Evolutionary conservation across 2,329 filamentous ascomycete species (phyloP).

Genomic region (Penicillium expansum): DNA sequence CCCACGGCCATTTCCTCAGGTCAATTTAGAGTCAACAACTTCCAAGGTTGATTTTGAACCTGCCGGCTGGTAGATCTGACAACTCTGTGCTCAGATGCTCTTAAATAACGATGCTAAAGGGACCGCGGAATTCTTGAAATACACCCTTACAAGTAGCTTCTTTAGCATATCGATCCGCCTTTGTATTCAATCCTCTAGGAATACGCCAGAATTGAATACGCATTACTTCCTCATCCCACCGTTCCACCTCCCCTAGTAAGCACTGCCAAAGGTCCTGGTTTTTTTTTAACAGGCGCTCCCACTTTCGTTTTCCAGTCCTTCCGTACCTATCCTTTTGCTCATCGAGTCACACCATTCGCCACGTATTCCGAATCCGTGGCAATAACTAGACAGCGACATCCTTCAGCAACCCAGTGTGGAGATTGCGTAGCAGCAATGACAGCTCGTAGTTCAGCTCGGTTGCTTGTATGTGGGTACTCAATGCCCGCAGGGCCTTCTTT

Average conservation of each 20-base stretch:
- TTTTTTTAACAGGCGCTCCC: not conserved
- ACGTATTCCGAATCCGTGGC: slow-evolving; percentile 57
- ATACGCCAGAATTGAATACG: not conserved
- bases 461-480: slow-evolving; percentile 44
- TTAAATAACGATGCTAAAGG: not conserved
- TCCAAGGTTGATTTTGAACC: no score
- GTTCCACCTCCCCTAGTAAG: slow-evolving; percentile 45
- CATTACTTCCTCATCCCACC: slow-evolving; percentile 27
- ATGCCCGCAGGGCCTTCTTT: not conserved
- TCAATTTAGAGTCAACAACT: no score
- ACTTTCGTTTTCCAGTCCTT: slow-evolving; percentile 43
- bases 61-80: no score
- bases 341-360: slow-evolving; percentile 47
- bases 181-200: not conserved
- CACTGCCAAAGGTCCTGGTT: slow-evolving; percentile 46
- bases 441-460: slow-evolving; percentile 57
- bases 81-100: no score
- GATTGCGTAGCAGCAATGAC: slow-evolving; percentile 51
- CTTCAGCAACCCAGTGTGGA: slow-evolving; percentile 45
- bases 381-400: slow-evolving; percentile 47
- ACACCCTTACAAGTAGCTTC: not conserved
- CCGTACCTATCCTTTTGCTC: slow-evolving; percentile 32
- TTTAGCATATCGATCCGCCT: not conserved
- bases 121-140: not conserved
- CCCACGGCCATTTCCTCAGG: no score